Conservation (phyloP, 352 stramenopile species). For the Phytophthora rubi region DNA sequence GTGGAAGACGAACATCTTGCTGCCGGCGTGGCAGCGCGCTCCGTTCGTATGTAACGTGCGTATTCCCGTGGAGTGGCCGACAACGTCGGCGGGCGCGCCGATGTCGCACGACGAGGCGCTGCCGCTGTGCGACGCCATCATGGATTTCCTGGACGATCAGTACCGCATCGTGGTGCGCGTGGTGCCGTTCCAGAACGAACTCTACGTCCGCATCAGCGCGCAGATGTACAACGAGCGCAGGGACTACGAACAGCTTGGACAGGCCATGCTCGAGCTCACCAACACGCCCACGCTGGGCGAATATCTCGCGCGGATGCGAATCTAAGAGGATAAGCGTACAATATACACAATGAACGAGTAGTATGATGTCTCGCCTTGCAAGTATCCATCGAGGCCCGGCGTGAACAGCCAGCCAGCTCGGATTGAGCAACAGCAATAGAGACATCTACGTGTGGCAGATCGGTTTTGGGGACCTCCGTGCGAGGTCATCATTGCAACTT, state of each 20-base stretch:
- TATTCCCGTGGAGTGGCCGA: slow-evolving; percentile 72
- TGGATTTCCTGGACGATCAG: slow-evolving; percentile 80
- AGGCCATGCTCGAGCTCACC: slow-evolving; percentile 78
- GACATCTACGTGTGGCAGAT: neutral
- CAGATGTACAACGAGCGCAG: slow-evolving; percentile 88
- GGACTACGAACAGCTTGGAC: slow-evolving; percentile 78
- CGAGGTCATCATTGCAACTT: slow-evolving; percentile 5
- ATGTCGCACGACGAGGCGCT: slow-evolving; percentile 69
- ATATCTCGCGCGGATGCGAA: slow-evolving; percentile 67
- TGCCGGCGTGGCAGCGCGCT: slow-evolving; percentile 81
- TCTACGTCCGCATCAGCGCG: slow-evolving; percentile 84
- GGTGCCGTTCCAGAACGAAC: slow-evolving; percentile 63
- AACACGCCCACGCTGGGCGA: slow-evolving; percentile 68
- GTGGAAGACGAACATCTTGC: slow-evolving; percentile 75
- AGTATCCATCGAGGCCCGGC: neutral
- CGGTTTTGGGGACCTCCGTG: neutral
- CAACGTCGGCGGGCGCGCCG: slow-evolving; percentile 44
- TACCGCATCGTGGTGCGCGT: slow-evolving; percentile 78
- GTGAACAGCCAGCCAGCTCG: neutral
- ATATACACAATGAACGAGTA: slow-evolving; percentile 23
- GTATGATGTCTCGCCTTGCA: neutral
- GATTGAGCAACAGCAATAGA: neutral
- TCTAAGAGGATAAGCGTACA: slow-evolving; percentile 47
- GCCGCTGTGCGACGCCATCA: slow-evolving; percentile 76
- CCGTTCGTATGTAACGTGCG: slow-evolving; percentile 86